These are phyloP conservation scores for Coriaria nepalensis DNA, from an alignment of 306 rosid genomes.

Conservation along the genomic window DNA sequence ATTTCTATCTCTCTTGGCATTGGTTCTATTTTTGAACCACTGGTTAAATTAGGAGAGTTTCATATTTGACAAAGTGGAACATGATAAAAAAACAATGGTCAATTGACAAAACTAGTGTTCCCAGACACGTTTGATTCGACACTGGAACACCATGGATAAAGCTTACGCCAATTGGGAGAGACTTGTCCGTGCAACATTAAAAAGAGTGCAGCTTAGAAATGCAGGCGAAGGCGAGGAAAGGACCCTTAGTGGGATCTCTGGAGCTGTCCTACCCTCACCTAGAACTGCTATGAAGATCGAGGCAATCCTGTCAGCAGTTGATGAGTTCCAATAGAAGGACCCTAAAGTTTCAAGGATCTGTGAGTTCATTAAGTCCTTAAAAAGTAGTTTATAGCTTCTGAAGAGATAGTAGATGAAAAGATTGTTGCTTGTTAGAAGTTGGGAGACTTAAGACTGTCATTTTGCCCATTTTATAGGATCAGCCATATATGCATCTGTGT, in stretches of 20 bases:
- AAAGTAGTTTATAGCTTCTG: too few relatives aligned
- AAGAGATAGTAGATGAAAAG: too few relatives aligned
- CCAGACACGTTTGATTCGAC: slow-evolving; percentile 9
- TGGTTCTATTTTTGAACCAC: too few relatives aligned
- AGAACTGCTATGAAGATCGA: slow-evolving; percentile 58
- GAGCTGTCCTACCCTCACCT: slow-evolving; percentile 68
- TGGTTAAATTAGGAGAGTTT: too few relatives aligned
- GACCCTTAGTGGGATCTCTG: slow-evolving; percentile 60
- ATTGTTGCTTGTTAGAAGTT: too few relatives aligned
- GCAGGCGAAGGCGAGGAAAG: slow-evolving; percentile 56
- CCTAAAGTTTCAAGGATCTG: slow-evolving; percentile 69
- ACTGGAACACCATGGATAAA: slow-evolving; percentile 53
- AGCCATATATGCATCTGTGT: too few relatives aligned
- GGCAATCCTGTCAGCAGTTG: slow-evolving; percentile 77
- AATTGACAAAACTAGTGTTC: background rate
- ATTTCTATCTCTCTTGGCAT: too few relatives aligned
- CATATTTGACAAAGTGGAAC: too few relatives aligned
- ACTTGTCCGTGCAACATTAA: slow-evolving; percentile 68
- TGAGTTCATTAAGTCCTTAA: slow-evolving; percentile 15
- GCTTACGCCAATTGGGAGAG: slow-evolving; percentile 66
- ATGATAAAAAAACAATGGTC: too few relatives aligned
- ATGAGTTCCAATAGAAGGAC: slow-evolving; percentile 71
- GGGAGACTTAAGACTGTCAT: too few relatives aligned
- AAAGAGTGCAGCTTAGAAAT: slow-evolving; percentile 52
- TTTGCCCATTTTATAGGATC: too few relatives aligned